Conservation (phyloP, 2,329 filamentous ascomycete species). For the Hirsutella rhossiliensis region DNA sequence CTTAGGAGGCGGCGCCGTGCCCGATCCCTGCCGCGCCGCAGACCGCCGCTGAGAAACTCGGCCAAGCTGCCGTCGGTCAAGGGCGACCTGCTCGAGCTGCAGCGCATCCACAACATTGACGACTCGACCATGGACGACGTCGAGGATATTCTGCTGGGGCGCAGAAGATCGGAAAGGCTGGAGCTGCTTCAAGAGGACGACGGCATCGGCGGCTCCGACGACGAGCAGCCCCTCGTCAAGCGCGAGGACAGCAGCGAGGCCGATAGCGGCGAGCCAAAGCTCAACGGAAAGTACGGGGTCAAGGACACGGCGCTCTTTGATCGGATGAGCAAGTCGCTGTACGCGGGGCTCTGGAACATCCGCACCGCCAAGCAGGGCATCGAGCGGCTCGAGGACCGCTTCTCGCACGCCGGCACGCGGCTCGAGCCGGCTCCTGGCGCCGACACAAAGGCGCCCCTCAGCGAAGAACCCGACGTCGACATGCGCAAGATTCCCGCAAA, state of each 20-base stretch:
- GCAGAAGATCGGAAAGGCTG: conserved; percentile 13
- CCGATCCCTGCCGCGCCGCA: conserved; percentile 29
- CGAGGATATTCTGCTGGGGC: conserved; percentile 34
- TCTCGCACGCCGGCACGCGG: conserved; percentile 29
- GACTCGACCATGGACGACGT: conserved; percentile 49
- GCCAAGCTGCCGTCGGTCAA: conserved; percentile 40
- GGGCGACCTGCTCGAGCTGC: conserved; percentile 42
- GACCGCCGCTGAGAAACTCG: conserved; percentile 38
- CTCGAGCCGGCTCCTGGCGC: neutral
- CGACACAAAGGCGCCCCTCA: neutral
- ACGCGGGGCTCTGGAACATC: conserved; percentile 37
- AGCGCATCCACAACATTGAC: conserved; percentile 40
- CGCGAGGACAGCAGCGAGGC: neutral
- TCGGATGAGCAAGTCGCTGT: conserved; percentile 40
- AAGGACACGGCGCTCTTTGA: conserved; percentile 25
- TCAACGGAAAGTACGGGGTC: conserved; percentile 5
- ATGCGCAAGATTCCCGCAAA: neutral
- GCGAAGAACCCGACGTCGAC: no score
- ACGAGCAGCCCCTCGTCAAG: neutral
- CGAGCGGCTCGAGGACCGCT: conserved; percentile 40
- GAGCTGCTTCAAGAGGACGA: neutral
- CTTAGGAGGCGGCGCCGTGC: conserved; percentile 15
- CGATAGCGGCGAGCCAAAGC: conserved; percentile 6
- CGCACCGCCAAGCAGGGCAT: conserved; percentile 45
- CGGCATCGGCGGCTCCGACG: neutral